Evolutionary conservation across 2,329 filamentous ascomycete genomes (phyloP).

Genomic region (Orbilia ellipsospora): DNA sequence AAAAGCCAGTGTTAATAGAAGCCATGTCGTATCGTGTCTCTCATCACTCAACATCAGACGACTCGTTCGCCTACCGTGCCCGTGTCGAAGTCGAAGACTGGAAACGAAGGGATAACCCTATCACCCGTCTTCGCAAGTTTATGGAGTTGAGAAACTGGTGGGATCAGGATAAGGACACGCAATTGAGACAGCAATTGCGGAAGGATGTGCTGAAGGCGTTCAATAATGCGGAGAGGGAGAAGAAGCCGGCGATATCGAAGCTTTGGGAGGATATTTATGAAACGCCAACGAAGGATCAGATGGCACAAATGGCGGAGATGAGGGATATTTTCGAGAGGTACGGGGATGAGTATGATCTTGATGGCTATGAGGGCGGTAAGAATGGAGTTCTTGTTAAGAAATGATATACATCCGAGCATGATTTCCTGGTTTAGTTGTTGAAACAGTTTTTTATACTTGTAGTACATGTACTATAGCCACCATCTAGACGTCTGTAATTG

Average conservation of each 20-base stretch:
- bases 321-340: slow-evolving; percentile 76
- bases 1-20: slow-evolving; percentile 78
- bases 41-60: slow-evolving; percentile 95
- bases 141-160: slow-evolving; percentile 85
- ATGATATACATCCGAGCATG: background rate
- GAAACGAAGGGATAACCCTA: slow-evolving; percentile 89
- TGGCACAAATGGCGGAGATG: slow-evolving; percentile 79
- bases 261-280: slow-evolving; percentile 93
- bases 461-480: background rate
- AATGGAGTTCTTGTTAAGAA: slow-evolving; percentile 64
- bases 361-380: slow-evolving; percentile 78
- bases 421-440: background rate
- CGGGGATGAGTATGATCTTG: slow-evolving; percentile 83
- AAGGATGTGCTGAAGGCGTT: slow-evolving; percentile 87
- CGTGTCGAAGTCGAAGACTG: slow-evolving; percentile 93
- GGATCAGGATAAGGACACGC: slow-evolving; percentile 84
- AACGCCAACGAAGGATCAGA: slow-evolving; percentile 81
- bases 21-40: slow-evolving; percentile 98
- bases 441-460: background rate
- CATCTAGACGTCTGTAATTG: background rate
- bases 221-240: slow-evolving; percentile 81
- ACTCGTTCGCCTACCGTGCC: slow-evolving; percentile 95
- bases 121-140: slow-evolving; percentile 83
- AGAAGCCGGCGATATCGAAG: slow-evolving; percentile 76
- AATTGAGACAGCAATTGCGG: slow-evolving; percentile 72